Percentiles rank a stretch among this genome's conserved stretches.
Evolutionary conservation across 768 basidiomycete genomes (phyloP).

Genomic region (Crepidotus variabilis): DNA sequence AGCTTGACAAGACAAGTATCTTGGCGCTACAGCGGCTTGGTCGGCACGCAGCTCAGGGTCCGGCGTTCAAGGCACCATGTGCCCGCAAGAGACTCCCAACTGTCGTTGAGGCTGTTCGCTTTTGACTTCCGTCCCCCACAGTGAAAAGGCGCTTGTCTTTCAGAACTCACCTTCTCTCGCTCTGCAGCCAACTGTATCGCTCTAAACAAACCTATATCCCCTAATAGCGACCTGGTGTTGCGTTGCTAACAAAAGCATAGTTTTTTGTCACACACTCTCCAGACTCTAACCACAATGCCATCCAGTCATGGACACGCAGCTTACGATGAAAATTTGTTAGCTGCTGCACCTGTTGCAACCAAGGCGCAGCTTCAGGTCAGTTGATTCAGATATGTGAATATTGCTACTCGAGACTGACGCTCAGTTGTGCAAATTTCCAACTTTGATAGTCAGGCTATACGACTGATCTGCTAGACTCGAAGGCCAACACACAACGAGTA

Average conservation of each 20-base stretch:
- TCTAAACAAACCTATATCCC: neutral
- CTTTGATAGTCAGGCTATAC: neutral
- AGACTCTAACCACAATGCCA: conserved; percentile 7
- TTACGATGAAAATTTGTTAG: conserved; percentile 38
- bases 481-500: neutral
- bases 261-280: neutral
- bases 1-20: neutral
- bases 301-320: conserved; percentile 12
- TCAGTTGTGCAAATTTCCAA: neutral
- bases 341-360: conserved; percentile 37
- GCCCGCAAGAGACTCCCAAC: conserved; percentile 5
- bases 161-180: neutral
- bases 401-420: neutral
- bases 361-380: conserved; percentile 38
- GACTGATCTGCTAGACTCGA: neutral
- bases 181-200: neutral
- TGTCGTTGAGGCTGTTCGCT: conserved; percentile 11
- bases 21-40: neutral
- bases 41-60: conserved; percentile 9
- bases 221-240: conserved; percentile 10
- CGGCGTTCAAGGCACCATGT: conserved; percentile 11
- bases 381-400: neutral
- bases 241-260: conserved; percentile 5
- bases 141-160: neutral
- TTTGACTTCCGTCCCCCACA: neutral